phyloP scores from a whole-genome alignment of 148 eudicot species.

The Polygonum aviculare region DNA sequence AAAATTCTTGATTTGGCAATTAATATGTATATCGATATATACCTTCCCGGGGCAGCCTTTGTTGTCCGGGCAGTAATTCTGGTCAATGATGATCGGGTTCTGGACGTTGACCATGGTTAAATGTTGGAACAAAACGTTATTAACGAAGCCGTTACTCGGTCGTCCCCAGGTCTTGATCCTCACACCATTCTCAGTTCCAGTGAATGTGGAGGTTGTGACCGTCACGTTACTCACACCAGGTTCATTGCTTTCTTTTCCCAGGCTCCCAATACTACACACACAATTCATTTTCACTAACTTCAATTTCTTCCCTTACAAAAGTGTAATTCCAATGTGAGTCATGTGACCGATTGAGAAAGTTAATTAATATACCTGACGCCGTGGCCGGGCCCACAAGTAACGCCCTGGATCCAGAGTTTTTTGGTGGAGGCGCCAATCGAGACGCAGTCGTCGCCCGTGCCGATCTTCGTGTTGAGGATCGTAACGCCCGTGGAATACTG shows the following conservation, averaged over 20 bases:
- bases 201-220: slow-evolving; percentile 27
- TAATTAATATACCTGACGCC: slow-evolving; percentile 44
- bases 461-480: slow-evolving; percentile 20
- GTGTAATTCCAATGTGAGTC: not conserved
- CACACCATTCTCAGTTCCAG: slow-evolving; percentile 35
- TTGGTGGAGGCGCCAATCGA: slow-evolving; percentile 47
- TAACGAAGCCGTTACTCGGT: slow-evolving; percentile 29
- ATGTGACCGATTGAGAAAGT: no score
- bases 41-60: slow-evolving; percentile 43
- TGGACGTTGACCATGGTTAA: slow-evolving; percentile 36
- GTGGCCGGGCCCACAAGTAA: slow-evolving; percentile 69
- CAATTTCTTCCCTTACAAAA: no score
- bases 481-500: slow-evolving; percentile 27
- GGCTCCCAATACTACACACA: slow-evolving; percentile 41
- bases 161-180: slow-evolving; percentile 49
- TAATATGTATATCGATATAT: not conserved
- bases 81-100: slow-evolving; percentile 51
- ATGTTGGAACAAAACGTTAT: slow-evolving; percentile 27
- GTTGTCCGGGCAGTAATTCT: slow-evolving; percentile 36
- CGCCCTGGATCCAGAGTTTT: slow-evolving; percentile 26
- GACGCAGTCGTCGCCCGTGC: slow-evolving; percentile 59
- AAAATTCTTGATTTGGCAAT: no score
- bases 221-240: slow-evolving; percentile 45
- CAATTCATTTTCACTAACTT: no score
- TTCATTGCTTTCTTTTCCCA: slow-evolving; percentile 33